A percentile compares a stretch with the other conserved stretches of the same genome.
phyloP scores from a whole-genome alignment of 495 filamentous ascomycete genomes.

The Neurospora sp. region DNA sequence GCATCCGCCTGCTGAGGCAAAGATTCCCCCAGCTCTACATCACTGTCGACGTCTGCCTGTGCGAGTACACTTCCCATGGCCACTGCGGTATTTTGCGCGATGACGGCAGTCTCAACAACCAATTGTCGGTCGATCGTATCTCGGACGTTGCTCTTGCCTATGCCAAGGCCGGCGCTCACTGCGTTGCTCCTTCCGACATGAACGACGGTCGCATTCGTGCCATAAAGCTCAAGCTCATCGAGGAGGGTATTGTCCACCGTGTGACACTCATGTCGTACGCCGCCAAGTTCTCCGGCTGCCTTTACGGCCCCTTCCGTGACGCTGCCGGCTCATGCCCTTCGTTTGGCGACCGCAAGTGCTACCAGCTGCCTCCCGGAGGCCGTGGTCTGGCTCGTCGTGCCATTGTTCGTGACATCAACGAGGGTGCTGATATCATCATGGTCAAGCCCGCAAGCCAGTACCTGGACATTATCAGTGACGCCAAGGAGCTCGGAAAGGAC shows the following conservation, averaged over 20 bases:
- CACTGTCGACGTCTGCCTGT: slow-evolving; percentile 86
- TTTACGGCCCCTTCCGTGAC: slow-evolving; percentile 96
- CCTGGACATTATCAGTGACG: slow-evolving; percentile 91
- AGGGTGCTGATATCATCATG: slow-evolving; percentile 98
- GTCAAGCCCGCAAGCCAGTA: slow-evolving; percentile 94
- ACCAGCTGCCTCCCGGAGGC: slow-evolving; percentile 87
- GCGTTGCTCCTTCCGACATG: slow-evolving; percentile 96
- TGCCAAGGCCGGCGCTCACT: slow-evolving; percentile 86
- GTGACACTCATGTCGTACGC: slow-evolving; percentile 93
- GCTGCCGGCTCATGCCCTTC: slow-evolving; percentile 85
- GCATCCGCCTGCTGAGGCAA: slow-evolving; percentile 70
- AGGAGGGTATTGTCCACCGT: slow-evolving; percentile 79
- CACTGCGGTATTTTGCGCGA: slow-evolving; percentile 93
- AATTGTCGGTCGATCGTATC: slow-evolving; percentile 82
- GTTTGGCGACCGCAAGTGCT: slow-evolving; percentile 92
- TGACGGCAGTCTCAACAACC: slow-evolving; percentile 87
- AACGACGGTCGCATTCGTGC: slow-evolving; percentile 94
- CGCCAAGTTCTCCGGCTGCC: slow-evolving; percentile 90
- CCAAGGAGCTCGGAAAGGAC: slow-evolving; percentile 83
- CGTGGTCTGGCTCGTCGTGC: slow-evolving; percentile 89
- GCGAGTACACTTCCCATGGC: slow-evolving; percentile 98
- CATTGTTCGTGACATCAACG: slow-evolving; percentile 77
- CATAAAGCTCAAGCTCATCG: slow-evolving; percentile 93
- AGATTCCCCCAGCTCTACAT: slow-evolving; percentile 84
- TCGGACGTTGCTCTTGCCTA: slow-evolving; percentile 89